Evolutionary conservation across 352 stramenopile genomes (phyloP).

Genomic region (Phytophthora citricola): DNA sequence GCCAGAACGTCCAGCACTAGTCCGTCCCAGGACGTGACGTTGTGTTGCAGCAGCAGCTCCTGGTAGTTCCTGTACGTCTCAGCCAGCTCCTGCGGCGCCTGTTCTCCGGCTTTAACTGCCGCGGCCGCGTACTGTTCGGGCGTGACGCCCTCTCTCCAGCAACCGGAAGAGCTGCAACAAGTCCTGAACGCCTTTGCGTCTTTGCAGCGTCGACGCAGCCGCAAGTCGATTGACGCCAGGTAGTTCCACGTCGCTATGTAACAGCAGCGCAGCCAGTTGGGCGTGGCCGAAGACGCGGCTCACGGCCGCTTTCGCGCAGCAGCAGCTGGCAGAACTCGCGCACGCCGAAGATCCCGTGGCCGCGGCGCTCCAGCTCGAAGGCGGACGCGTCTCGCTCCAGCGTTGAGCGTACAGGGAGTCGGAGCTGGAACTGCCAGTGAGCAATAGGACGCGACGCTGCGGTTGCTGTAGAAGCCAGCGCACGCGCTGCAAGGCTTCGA

Average conservation of each 20-base stretch:
- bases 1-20: constrained; percentile 61
- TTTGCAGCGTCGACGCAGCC: constrained; percentile 54
- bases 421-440: constrained; percentile 34
- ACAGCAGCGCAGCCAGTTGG: constrained; percentile 57
- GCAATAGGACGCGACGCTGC: constrained; percentile 44
- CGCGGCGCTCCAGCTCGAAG: constrained; percentile 73
- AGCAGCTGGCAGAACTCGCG: constrained; percentile 73
- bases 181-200: constrained; percentile 61
- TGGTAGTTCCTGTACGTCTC: constrained; percentile 62
- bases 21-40: constrained; percentile 73
- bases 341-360: constrained; percentile 61
- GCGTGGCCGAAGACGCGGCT: constrained; percentile 56
- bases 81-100: constrained; percentile 39
- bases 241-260: constrained; percentile 55
- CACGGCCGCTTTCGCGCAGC: constrained; percentile 64
- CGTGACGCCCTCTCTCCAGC: constrained; percentile 68
- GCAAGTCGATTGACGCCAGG: constrained; percentile 47
- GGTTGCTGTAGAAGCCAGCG: constrained; percentile 40
- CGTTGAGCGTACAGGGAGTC: constrained; percentile 33
- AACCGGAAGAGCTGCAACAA: constrained; percentile 75
- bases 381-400: constrained; percentile 47
- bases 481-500: constrained; percentile 39
- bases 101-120: constrained; percentile 23
- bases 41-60: constrained; percentile 55
- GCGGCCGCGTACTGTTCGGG: constrained; percentile 43